phyloP scores from a whole-genome alignment of 495 filamentous ascomycete species.

The Annulohypoxylon moriforme region DNA sequence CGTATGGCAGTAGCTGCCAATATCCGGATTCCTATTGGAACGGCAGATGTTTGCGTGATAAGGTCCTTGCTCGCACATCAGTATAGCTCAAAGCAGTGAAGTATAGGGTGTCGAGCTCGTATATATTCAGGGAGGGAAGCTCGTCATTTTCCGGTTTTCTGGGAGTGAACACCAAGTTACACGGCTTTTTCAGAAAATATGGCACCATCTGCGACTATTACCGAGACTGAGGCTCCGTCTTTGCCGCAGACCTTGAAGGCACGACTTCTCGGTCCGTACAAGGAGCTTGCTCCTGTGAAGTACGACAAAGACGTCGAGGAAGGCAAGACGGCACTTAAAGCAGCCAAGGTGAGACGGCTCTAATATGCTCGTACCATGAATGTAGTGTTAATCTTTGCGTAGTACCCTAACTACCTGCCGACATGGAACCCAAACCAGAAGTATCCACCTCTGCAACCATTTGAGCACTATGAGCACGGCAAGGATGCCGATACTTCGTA shows the following conservation, averaged over 20 bases:
- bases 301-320: constrained; percentile 63
- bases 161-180: constrained; percentile 4
- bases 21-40: constrained; percentile 45
- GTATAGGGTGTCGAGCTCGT: constrained; percentile 7
- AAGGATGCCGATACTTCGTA: constrained; percentile 74
- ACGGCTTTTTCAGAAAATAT: constrained; percentile 49
- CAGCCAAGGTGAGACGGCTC: constrained; percentile 53
- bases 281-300: constrained; percentile 67
- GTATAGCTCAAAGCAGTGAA: constrained; percentile 11
- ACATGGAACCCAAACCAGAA: constrained; percentile 72
- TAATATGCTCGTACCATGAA: not conserved
- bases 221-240: constrained; percentile 51
- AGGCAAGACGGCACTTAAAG: constrained; percentile 56
- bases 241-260: constrained; percentile 53
- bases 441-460: constrained; percentile 74
- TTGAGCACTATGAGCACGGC: constrained; percentile 78
- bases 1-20: constrained; percentile 3
- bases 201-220: constrained; percentile 67
- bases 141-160: not conserved
- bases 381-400: not conserved
- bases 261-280: constrained; percentile 65
- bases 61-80: constrained; percentile 49
- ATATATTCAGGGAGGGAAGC: constrained; percentile 26
- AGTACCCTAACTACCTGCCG: constrained; percentile 82
- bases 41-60: constrained; percentile 45